Evolutionary conservation across 305 asterid genomes (phyloP).

Genomic region (Salvia sclarea): DNA sequence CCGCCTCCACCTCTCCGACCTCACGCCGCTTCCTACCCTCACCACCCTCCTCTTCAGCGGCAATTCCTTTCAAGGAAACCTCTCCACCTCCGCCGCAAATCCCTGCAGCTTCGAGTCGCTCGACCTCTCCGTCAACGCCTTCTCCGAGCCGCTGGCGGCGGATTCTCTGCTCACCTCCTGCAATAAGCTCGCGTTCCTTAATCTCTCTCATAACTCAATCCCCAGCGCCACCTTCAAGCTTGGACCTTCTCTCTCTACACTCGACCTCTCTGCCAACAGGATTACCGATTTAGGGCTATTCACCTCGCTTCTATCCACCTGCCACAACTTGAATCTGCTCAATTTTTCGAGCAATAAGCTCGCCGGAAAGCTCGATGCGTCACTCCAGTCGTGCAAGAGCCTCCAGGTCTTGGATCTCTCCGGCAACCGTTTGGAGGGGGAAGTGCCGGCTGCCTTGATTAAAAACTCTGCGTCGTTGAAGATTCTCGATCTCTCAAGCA

Average conservation of each 20-base stretch:
- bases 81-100: slow-evolving; percentile 40
- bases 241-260: slow-evolving; percentile 59
- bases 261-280: slow-evolving; percentile 63
- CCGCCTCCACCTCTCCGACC: slow-evolving; percentile 54
- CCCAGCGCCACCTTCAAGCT: slow-evolving; percentile 48
- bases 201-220: slow-evolving; percentile 66
- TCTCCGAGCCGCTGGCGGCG: slow-evolving; percentile 55
- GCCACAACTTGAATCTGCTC: slow-evolving; percentile 59
- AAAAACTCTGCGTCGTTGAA: slow-evolving; percentile 36
- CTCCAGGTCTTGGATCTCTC: slow-evolving; percentile 53
- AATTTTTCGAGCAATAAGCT: slow-evolving; percentile 57
- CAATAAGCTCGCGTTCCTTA: slow-evolving; percentile 45
- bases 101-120: slow-evolving; percentile 66
- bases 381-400: slow-evolving; percentile 53
- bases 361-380: slow-evolving; percentile 46
- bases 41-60: slow-evolving; percentile 52
- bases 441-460: slow-evolving; percentile 43
- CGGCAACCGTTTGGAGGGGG: slow-evolving; percentile 45
- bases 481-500: slow-evolving; percentile 61
- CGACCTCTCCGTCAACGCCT: slow-evolving; percentile 64
- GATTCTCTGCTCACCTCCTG: slow-evolving; percentile 53
- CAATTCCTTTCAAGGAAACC: slow-evolving; percentile 68
- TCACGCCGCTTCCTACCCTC: slow-evolving; percentile 54
- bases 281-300: slow-evolving; percentile 52
- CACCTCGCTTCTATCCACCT: slow-evolving; percentile 47